phyloP scores from a whole-genome alignment of 2,329 filamentous ascomycete genomes.

The Trichothecium sympodiale region DNA sequence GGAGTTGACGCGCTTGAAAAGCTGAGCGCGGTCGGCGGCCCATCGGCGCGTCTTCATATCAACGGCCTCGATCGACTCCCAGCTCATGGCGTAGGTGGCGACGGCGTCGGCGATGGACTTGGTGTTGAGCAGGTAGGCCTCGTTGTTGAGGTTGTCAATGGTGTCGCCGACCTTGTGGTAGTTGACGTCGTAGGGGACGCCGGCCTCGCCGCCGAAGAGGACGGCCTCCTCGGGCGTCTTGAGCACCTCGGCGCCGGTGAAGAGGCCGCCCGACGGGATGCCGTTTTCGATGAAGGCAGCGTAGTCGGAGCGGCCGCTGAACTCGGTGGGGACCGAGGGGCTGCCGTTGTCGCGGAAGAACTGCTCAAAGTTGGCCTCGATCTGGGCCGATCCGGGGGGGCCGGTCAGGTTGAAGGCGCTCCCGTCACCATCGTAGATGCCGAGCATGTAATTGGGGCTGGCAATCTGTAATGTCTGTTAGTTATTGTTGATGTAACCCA shows the following conservation, averaged over 20 bases:
- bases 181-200: constrained; percentile 32
- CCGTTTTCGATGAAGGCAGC: constrained; percentile 54
- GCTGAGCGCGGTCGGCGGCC: constrained; percentile 16
- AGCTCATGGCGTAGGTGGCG: constrained; percentile 28
- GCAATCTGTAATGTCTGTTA: constrained; percentile 20
- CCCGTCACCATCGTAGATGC: constrained; percentile 49
- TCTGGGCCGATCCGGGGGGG: constrained; percentile 47
- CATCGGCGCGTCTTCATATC: constrained; percentile 16
- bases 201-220: constrained; percentile 52
- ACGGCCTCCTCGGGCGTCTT: constrained; percentile 49
- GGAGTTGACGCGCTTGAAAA: constrained; percentile 14
- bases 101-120: constrained; percentile 29
- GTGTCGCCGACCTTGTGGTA: constrained; percentile 34
- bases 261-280: constrained; percentile 57
- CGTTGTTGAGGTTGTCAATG: constrained; percentile 24
- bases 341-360: constrained; percentile 37
- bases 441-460: constrained; percentile 37
- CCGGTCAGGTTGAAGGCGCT: constrained; percentile 45
- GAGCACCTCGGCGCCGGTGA: constrained; percentile 54
- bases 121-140: constrained; percentile 33
- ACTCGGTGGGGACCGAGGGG: constrained; percentile 48
- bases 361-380: constrained; percentile 46
- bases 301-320: constrained; percentile 57
- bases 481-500: background rate
- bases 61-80: constrained; percentile 19